Percentiles rank a stretch among this genome's conserved stretches.
These are phyloP conservation scores for Blepharisma stoltei DNA, from an alignment of 73 alveolate species.

Conservation along the genomic window DNA sequence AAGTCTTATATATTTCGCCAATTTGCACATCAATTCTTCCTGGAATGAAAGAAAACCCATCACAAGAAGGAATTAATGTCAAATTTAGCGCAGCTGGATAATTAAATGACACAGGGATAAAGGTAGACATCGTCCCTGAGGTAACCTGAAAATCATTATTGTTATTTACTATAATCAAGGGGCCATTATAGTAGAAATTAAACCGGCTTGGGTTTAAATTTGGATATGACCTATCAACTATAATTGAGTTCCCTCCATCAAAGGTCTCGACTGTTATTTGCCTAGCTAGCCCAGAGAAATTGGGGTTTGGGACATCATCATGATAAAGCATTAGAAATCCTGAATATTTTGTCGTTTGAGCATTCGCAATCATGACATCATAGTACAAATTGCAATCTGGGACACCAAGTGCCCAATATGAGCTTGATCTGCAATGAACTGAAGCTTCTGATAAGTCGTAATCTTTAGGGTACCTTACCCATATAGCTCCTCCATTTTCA, in stretches of 20 bases:
- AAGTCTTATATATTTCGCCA: slow-evolving; percentile 27
- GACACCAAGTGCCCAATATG: slow-evolving; percentile 26
- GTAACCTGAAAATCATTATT: slow-evolving; percentile 35
- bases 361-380: not conserved
- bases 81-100: slow-evolving; percentile 45
- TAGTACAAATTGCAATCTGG: slow-evolving; percentile 9
- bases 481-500: slow-evolving; percentile 18
- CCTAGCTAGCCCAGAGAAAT: not conserved
- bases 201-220: slow-evolving; percentile 50
- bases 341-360: slow-evolving; percentile 2
- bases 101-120: slow-evolving; percentile 14
- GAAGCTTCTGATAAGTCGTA: not conserved
- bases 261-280: slow-evolving; percentile 23
- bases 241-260: slow-evolving; percentile 30
- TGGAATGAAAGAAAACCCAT: slow-evolving; percentile 35
- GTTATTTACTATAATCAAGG: slow-evolving; percentile 37
- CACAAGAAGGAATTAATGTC: slow-evolving; percentile 35
- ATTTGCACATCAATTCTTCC: slow-evolving; percentile 15
- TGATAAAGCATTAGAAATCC: not conserved
- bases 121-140: slow-evolving; percentile 43
- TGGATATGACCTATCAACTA: slow-evolving; percentile 44
- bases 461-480: slow-evolving; percentile 18
- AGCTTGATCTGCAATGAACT: slow-evolving; percentile 10
- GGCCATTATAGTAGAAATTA: slow-evolving; percentile 41
- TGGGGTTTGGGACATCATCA: slow-evolving; percentile 39